Base-by-base conservation (phyloP, 176 grass and related monocot genomes). In the Oryza coarctata region DNA sequence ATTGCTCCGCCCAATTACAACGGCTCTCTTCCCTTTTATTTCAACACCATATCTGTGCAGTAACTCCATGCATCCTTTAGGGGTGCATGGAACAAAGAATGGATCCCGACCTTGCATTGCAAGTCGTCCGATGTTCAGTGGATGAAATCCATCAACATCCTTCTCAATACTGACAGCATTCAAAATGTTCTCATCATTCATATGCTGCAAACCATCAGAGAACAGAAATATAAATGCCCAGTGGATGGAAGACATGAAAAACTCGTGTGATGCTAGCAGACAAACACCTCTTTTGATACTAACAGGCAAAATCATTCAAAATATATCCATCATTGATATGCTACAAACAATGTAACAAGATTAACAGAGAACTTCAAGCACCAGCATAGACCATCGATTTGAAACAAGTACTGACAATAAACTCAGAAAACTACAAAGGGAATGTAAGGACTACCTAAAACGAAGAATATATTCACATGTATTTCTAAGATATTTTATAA, bases 1-100 rank as follows among this genome's bases (percentile, higher is more conserved):
- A 76, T 95, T 98, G 82, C 96, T 93, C 62, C 96, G 78, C 55
- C 93, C 93, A 65, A 98, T 93, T 31, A 98, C 96, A 72, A 98
- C 93, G 43, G 93, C 89, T 87, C 87, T 86, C 73, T 93, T 95
- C 79, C 90, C 96, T 82, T 98, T 95, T 62, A 98, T 91, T 77
- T 98, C 88, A 64, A 93, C 87, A 74, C 87, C 88, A 76, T 74
- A 90, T 88, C 96, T 85, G 79, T 85, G 78, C 26, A 98, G 82
- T 65, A 98, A 81, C 77, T 98, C 96, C 82, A 98, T 98, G 84
- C 96, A 98, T 88, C 96, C 90, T 89, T 95, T 98, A n/a, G 96
- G 96, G 33, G 96, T 98, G 87, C 96, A 98, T 40, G 96, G 93
- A 75, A 95, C 89, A 90, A 95, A 98, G 58, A 93, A 88, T 0